Percentiles rank a stretch among this genome's conserved stretches.
Evolutionary conservation across 345 rosid genomes (phyloP).

Genomic region (Theobroma cacao): DNA sequence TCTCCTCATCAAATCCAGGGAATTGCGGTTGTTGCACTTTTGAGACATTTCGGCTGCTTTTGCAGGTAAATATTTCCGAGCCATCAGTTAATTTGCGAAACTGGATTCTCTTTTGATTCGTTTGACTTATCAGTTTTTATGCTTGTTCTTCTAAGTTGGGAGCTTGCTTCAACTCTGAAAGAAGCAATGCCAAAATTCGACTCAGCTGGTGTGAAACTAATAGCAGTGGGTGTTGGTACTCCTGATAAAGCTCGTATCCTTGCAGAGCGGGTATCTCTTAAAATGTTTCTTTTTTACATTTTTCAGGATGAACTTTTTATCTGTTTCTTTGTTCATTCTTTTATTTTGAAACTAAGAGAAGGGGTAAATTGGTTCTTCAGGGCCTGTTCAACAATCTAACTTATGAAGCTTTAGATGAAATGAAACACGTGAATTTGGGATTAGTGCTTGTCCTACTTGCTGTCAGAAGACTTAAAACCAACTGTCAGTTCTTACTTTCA

Average conservation of each 20-base stretch:
- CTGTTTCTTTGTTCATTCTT: neutral
- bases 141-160: slow-evolving; percentile 58
- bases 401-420: neutral
- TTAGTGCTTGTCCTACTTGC: neutral
- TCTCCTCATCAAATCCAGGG: slow-evolving; percentile 39
- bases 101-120: neutral
- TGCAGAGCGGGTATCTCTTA: slow-evolving; percentile 49
- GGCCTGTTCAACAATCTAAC: neutral
- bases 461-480: neutral
- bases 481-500: neutral
- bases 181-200: slow-evolving; percentile 67
- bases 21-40: slow-evolving; percentile 75
- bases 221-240: slow-evolving; percentile 83
- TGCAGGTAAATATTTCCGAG: slow-evolving; percentile 59
- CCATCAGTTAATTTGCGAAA: neutral
- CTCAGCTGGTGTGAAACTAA: slow-evolving; percentile 72
- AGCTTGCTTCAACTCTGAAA: slow-evolving; percentile 67
- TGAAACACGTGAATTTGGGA: neutral
- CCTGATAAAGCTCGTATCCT: slow-evolving; percentile 77
- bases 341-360: neutral
- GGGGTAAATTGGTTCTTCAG: neutral
- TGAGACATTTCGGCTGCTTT: slow-evolving; percentile 88
- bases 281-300: neutral
- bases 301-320: neutral
- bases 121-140: neutral